Base-by-base conservation (phyloP, 164 flowering plant species). In the Chloranthus sessilifolius region DNA sequence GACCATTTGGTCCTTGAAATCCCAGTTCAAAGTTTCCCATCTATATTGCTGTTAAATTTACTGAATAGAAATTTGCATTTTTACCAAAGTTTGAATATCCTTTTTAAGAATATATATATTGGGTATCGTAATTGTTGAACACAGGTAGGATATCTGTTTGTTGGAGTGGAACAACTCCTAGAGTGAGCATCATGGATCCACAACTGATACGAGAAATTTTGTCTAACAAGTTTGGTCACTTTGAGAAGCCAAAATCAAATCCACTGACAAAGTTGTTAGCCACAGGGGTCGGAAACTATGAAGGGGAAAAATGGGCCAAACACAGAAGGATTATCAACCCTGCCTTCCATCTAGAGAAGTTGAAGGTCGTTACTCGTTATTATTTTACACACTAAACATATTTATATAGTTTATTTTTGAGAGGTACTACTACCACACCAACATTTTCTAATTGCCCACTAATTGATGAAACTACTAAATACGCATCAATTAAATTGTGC, bases 281-380 rank as follows among this genome's bases (percentile, higher is more conserved):
- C 17, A n/a, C 9, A 22, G 65, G 72, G 44, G 44, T 63, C 3
- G n/a, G 15, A 5, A 17, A 0, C 14, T 26, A 22, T 20, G 58
- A 63, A 4, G 65, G 65, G 0, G 68, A 63, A 12, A 36, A 68
- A 48, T 68, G 72, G 72, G 67, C 29, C 20, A 63, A 40, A 37
- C 72, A 54, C 36, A 59, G 68, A 52, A 56, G 56, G 38, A 61
- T 56, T 41, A 44, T 67, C 50, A 62, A 55, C 42, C 72, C 67
- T 6, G 72, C 64, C 17, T 68, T 68, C 45, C 65, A 59, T 26
- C 4, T 33, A 8, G 62, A 68, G 27, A 68, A 63, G 43, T 30
- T 68, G n/a, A 68, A 68, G 64, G 72, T 62, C 10, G 33, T 20
- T 19, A 1, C 19, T 4, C 21, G 1, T 26, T 26, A 10, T 25